phyloP scores from a whole-genome alignment of 257 asterid genomes.

The Linaria vulgaris region DNA sequence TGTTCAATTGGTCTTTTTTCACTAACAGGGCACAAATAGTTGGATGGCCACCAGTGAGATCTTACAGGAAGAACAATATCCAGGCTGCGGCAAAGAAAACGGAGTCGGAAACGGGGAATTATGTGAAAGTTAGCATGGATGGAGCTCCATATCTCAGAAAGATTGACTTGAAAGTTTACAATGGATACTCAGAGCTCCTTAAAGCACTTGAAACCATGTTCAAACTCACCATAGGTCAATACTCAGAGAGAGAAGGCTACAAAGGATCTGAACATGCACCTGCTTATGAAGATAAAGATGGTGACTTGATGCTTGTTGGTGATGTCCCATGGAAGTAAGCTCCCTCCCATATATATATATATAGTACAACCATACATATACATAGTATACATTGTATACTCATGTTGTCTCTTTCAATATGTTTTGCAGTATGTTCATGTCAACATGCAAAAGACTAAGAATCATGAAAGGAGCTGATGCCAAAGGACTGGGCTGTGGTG shows the following conservation, averaged over 20 bases:
- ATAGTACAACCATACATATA: not conserved
- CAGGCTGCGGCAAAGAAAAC: conserved; percentile 46
- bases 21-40: conserved; percentile 70
- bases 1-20: conserved; percentile 6
- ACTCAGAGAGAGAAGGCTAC: conserved; percentile 64
- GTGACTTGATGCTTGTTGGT: conserved; percentile 73
- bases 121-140: conserved; percentile 72
- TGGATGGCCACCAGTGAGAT: conserved; percentile 92
- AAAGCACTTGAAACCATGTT: conserved; percentile 63
- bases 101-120: conserved; percentile 49
- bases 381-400: not conserved
- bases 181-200: conserved; percentile 44
- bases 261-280: conserved; percentile 63
- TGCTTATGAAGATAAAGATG: conserved; percentile 72
- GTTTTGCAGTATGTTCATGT: conserved; percentile 57
- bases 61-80: conserved; percentile 52
- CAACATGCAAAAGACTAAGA: conserved; percentile 63
- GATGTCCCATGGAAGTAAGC: conserved; percentile 77
- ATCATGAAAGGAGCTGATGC: conserved; percentile 67
- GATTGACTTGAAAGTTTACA: conserved; percentile 58
- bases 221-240: conserved; percentile 51
- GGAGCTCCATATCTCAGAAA: conserved; percentile 74
- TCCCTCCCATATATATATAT: not conserved
- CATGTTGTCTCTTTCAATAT: not conserved
- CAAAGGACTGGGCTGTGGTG: conserved; percentile 43